These are phyloP conservation scores for Aspergillus ibericus DNA, from an alignment of 2,329 filamentous ascomycete species.

Conservation along the genomic window DNA sequence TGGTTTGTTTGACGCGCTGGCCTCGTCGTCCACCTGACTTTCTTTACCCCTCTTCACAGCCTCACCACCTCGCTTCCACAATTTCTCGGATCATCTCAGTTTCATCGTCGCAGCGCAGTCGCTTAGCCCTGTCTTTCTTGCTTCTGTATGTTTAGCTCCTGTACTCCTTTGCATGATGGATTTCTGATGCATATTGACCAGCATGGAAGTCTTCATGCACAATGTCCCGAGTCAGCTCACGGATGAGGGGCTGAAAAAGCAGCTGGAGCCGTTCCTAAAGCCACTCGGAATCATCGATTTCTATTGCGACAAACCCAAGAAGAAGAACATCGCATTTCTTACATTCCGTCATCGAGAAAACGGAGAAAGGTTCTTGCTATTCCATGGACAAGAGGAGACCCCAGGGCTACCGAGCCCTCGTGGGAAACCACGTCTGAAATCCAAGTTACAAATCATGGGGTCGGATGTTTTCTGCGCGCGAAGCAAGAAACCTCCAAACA, in stretches of 20 bases:
- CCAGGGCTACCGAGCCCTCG: neutral
- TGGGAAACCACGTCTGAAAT: conserved; percentile 3
- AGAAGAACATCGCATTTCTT: conserved; percentile 45
- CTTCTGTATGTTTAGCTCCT: too few relatives aligned
- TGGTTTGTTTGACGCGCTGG: too few relatives aligned
- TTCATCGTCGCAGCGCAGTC: neutral
- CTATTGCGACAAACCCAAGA: conserved; percentile 45
- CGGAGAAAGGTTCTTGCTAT: conserved; percentile 46
- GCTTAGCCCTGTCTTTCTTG: neutral
- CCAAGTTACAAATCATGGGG: conserved; percentile 20
- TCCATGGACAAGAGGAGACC: conserved; percentile 24
- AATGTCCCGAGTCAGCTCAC: neutral
- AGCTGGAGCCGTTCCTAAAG: neutral
- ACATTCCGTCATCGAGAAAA: conserved; percentile 46
- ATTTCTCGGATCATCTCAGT: too few relatives aligned
- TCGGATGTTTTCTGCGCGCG: conserved; percentile 24
- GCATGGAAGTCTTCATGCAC: neutral
- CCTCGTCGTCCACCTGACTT: too few relatives aligned
- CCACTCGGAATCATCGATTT: conserved; percentile 44
- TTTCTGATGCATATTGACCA: too few relatives aligned
- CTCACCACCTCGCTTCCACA: too few relatives aligned
- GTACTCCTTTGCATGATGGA: too few relatives aligned
- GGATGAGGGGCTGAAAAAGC: neutral
- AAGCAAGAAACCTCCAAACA: conserved; percentile 41
- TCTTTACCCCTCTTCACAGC: too few relatives aligned